Evolutionary conservation across 495 filamentous ascomycete species (phyloP), one percentile per base, ranked within the genome.

Genomic region (Xylaria longipes): DNA sequence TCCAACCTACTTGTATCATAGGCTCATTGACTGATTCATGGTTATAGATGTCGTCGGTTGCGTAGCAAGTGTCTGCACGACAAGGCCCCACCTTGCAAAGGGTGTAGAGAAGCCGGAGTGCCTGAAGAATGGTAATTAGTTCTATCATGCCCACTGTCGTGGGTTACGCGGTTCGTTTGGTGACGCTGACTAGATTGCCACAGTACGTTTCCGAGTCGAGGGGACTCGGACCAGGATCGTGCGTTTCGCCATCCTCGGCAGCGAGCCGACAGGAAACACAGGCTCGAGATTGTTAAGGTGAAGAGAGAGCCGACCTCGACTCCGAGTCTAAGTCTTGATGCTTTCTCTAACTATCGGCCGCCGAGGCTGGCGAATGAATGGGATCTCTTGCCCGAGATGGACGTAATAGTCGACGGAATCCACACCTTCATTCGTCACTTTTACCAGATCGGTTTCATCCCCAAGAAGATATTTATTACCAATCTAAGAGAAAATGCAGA

Each of bases 401-500:
- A 78, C 17, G 75, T 79, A 48, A 80, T 86, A 63, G 74, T 85
- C 48, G 82, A 84, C 46, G 81, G 82, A 17, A 81, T 85, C 58
- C 76, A 83, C 60, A 80, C 77, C 41, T 86, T 86, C 54, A 85
- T 82, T 7, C 73, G 75, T 7, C 80, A 84, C 72, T 86, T 84
- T 72, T 86, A 84, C 70, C 84, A 86, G 75, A 77, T 86, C 12
- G 85, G 85, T 31, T 87, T 87, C 71, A 84, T 87, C 35, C 85
- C 83, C 7, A 87, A 86, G 78, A 78, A 82, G 69, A 70, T 78
- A 68, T 87, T 87, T 54, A 78, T 82, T 7, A 75, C 81, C 57
- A 77, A 77, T 4, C 79, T 87, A 27, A 72, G 75, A 48, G 80
- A 80, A 17, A 81, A 82, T 46, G 77, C 78, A 48, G 75, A 80